Evolutionary conservation across 768 basidiomycete genomes (phyloP), one percentile per base, ranked within the genome.

Genomic region (Lentinula sp.): DNA sequence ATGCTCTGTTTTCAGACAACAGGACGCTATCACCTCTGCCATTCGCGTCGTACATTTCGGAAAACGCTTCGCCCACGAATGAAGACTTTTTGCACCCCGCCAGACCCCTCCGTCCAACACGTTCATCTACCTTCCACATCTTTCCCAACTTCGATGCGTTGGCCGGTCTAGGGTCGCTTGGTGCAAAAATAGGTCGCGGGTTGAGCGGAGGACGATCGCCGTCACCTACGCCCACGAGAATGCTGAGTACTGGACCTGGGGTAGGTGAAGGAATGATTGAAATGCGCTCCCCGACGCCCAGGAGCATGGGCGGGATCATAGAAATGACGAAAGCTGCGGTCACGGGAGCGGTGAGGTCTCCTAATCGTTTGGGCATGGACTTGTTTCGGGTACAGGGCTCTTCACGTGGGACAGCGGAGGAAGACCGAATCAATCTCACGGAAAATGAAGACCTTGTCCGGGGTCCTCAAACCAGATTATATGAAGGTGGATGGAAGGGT

Each of bases 121-220:
- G 57, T 18, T 59, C 46, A 35, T 39, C 57, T 8, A 48, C 57
- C 4, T 48, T 59, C 34, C 57, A 59, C 46, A 48, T 59, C 31
- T 50, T 59, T 39, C 57, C 57, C 57, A 59, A 59, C 34, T 59
- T 59, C 16, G 55, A 56, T 45, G 55, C 55, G 23, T 43, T 56
- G 16, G 40, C 40, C 8, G 40, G 55, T 5, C 40, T 56, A 9
- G 55, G 55, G 8, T 23, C 55, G 3, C 34, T 50, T 15, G 48
- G 57, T 9, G 45, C 37, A 5, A 59, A 59, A 49, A 13, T 59
- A 37, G 34, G 57, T 34, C 57, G 55, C 1, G 55, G 55, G 23
- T 13, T 56, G 23, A 43, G 39, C 55, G 31, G 55, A 42, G 39
- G 40, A 40, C 55, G 40, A 23, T 56, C 40, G 3, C 55, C 55